phyloP scores from a whole-genome alignment of 169 alveolate species.

The Amoebophrya sp. region DNA sequence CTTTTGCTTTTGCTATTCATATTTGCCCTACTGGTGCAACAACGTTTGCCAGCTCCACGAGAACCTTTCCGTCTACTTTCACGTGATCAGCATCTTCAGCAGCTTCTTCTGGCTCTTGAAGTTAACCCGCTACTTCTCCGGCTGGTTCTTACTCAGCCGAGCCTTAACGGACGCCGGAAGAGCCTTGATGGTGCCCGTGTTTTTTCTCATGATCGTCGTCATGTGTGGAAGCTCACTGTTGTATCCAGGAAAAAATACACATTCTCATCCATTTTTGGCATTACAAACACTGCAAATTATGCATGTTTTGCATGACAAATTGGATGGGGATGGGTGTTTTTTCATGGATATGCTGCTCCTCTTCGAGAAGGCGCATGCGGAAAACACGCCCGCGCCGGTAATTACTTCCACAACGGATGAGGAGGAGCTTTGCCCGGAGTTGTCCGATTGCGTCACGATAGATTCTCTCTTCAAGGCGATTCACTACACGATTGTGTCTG shows the following conservation, averaged over 20 bases:
- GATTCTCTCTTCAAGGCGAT: background rate
- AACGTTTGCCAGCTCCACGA: background rate
- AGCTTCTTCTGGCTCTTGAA: background rate
- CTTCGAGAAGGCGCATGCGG: background rate
- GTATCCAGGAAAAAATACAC: too few relatives aligned
- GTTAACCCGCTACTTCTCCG: background rate
- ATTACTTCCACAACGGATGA: too few relatives aligned
- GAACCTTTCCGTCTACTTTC: background rate
- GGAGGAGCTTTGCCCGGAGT: too few relatives aligned
- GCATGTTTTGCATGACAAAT: too few relatives aligned
- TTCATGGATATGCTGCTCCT: too few relatives aligned
- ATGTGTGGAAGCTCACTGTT: background rate
- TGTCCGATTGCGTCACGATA: background rate
- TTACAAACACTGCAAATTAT: too few relatives aligned
- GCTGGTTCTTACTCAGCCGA: background rate
- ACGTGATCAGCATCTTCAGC: background rate
- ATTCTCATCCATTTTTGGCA: too few relatives aligned
- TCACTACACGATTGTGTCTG: background rate
- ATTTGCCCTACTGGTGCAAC: conserved; percentile 17
- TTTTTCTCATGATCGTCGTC: background rate
- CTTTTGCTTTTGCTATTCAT: too few relatives aligned
- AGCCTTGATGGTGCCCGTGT: background rate
- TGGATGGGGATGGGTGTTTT: too few relatives aligned
- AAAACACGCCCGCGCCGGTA: background rate
- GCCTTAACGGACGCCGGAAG: background rate